Evolutionary conservation across 169 alveolate species (phyloP).

Genomic region (Plasmodium cynomolgi): DNA sequence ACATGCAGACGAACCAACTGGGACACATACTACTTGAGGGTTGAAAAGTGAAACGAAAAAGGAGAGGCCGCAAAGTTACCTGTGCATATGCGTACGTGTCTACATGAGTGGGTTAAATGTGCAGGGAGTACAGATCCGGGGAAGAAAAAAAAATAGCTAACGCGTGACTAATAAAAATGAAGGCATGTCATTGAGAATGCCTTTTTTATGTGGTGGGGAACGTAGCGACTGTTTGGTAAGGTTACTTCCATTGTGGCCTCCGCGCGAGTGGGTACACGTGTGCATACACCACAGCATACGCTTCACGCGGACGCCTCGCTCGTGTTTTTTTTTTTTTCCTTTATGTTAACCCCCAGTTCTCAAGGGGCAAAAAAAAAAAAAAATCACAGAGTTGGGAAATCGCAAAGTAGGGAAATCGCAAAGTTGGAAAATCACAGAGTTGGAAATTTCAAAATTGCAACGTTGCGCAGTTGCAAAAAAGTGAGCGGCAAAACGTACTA

Average conservation of each 20-base stretch:
- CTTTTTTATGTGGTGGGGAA: neutral
- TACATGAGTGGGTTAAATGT: neutral
- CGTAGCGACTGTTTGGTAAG: neutral
- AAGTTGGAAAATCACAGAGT: neutral
- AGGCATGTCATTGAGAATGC: neutral
- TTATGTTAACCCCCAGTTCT: neutral
- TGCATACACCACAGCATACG: neutral
- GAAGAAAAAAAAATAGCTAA: neutral
- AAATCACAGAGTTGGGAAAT: neutral
- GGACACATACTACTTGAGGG: constrained; percentile 53
- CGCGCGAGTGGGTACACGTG: neutral
- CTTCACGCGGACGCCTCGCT: neutral
- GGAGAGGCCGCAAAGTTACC: neutral
- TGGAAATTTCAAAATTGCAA: neutral
- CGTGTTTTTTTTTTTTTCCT: neutral
- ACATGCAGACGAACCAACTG: constrained; percentile 56
- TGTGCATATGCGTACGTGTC: neutral
- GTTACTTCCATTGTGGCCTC: neutral
- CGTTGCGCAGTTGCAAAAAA: neutral
- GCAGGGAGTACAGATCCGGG: neutral
- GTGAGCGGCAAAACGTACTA: neutral
- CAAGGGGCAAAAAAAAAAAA: neutral
- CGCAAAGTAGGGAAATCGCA: neutral
- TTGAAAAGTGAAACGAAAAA: constrained; percentile 22
- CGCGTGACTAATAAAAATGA: neutral